Evolutionary conservation across 805 yeast species (phyloP).

Genomic region (Phaffomyces opuntiae): DNA sequence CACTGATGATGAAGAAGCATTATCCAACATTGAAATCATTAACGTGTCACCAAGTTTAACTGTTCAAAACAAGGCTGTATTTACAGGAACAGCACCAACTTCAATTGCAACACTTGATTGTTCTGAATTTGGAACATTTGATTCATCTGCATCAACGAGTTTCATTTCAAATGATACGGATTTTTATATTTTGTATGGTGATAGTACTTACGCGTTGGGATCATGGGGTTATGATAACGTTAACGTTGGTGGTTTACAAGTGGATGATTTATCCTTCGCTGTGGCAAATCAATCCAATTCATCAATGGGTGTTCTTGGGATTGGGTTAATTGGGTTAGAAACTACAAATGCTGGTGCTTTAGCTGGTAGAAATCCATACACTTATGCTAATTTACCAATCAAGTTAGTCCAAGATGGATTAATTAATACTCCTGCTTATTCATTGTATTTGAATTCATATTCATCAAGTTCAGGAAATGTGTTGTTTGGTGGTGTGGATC

Average conservation of each 20-base stretch:
- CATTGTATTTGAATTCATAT: slow-evolving; percentile 48
- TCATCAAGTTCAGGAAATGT: slow-evolving; percentile 43
- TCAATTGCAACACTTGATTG: slow-evolving; percentile 30
- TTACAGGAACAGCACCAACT: background rate
- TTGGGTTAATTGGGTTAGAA: slow-evolving; percentile 67
- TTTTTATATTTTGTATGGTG: slow-evolving; percentile 45
- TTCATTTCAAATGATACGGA: slow-evolving; percentile 27
- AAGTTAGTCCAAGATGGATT: slow-evolving; percentile 51
- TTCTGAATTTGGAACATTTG: slow-evolving; percentile 33
- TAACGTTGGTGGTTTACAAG: slow-evolving; percentile 42
- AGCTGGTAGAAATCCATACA: slow-evolving; percentile 22
- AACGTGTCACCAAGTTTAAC: background rate
- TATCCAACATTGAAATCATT: background rate
- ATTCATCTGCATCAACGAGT: slow-evolving; percentile 26
- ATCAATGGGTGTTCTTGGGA: slow-evolving; percentile 62
- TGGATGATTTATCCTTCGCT: slow-evolving; percentile 59
- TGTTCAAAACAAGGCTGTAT: slow-evolving; percentile 6
- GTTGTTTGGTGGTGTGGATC: slow-evolving; percentile 69
- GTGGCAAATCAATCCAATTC: slow-evolving; percentile 63
- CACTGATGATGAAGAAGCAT: slow-evolving; percentile 3
- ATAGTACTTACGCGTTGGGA: slow-evolving; percentile 30
- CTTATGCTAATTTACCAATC: slow-evolving; percentile 62
- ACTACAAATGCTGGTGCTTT: slow-evolving; percentile 39
- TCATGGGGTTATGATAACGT: slow-evolving; percentile 48
- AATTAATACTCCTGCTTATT: slow-evolving; percentile 49